These are phyloP conservation scores for Pleurotus salmoneostramineus DNA, from an alignment of 768 basidiomycete species.

Conservation along the genomic window DNA sequence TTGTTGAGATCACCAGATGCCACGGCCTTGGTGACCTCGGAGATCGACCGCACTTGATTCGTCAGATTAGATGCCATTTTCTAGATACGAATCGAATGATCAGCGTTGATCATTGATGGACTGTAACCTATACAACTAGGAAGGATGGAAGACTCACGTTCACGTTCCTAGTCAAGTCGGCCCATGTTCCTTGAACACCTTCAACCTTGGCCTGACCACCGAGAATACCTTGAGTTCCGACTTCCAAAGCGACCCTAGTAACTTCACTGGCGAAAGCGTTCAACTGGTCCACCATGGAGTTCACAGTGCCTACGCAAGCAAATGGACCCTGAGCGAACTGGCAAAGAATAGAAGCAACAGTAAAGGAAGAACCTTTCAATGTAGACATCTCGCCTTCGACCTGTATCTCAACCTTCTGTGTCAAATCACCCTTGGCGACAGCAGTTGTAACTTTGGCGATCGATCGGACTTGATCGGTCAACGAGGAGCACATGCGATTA, in stretches of 20 bases:
- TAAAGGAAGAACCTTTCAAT: slow-evolving; percentile 48
- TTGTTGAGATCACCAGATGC: slow-evolving; percentile 82
- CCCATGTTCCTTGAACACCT: slow-evolving; percentile 91
- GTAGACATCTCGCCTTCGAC: slow-evolving; percentile 84
- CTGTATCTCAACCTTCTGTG: slow-evolving; percentile 87
- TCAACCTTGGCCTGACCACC: slow-evolving; percentile 89
- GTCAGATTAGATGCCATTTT: slow-evolving; percentile 88
- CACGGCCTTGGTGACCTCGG: slow-evolving; percentile 86
- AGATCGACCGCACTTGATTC: slow-evolving; percentile 87
- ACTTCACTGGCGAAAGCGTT: slow-evolving; percentile 83
- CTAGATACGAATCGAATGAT: slow-evolving; percentile 26
- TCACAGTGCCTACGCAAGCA: slow-evolving; percentile 55
- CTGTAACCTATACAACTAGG: neutral
- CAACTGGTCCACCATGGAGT: slow-evolving; percentile 89
- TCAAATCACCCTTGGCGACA: slow-evolving; percentile 86
- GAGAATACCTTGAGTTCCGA: slow-evolving; percentile 85
- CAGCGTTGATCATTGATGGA: neutral
- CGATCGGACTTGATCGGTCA: slow-evolving; percentile 77
- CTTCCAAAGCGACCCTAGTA: slow-evolving; percentile 79
- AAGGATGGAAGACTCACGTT: slow-evolving; percentile 50
- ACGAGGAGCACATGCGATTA: slow-evolving; percentile 74
- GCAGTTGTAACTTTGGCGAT: slow-evolving; percentile 85
- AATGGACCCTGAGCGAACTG: neutral
- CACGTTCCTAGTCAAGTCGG: slow-evolving; percentile 85
- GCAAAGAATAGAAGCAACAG: neutral